A percentile compares a stretch with the other conserved stretches of the same genome.
Evolutionary conservation across 805 yeast genomes (phyloP).

Genomic region (Nakazawaea ernobii): DNA sequence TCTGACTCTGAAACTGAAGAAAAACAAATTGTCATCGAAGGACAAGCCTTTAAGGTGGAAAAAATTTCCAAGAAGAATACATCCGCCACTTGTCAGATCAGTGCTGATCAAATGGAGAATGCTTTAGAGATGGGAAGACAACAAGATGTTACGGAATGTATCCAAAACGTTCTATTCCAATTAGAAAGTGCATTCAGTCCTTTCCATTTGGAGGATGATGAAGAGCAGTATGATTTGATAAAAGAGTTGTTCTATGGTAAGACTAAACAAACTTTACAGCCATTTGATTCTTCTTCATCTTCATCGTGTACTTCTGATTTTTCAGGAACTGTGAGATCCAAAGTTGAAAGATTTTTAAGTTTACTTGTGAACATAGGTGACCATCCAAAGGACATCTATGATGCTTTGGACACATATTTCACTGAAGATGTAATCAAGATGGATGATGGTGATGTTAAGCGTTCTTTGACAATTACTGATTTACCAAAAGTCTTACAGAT

Average conservation of each 20-base stretch:
- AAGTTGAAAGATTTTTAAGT: constrained; percentile 72
- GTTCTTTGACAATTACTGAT: constrained; percentile 63
- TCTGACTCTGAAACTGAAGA: neutral
- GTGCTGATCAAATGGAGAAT: constrained; percentile 63
- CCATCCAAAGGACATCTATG: constrained; percentile 85
- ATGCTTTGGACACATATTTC: constrained; percentile 82
- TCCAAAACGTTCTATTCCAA: constrained; percentile 88
- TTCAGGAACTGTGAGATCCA: constrained; percentile 35
- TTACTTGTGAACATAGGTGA: constrained; percentile 81
- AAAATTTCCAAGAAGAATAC: constrained; percentile 11
- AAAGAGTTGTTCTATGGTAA: constrained; percentile 82
- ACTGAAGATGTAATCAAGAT: constrained; percentile 64
- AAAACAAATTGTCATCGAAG: too few species aligned
- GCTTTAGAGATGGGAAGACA: constrained; percentile 83
- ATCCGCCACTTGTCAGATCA: constrained; percentile 22
- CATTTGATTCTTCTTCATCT: constrained; percentile 30
- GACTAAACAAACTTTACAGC: constrained; percentile 69
- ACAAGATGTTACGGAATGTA: constrained; percentile 97
- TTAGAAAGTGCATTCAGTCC: constrained; percentile 84
- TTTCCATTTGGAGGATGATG: constrained; percentile 53
- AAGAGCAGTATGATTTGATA: constrained; percentile 78
- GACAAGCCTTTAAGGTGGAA: neutral
- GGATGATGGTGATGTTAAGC: constrained; percentile 68
- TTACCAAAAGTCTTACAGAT: constrained; percentile 83
- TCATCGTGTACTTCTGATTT: constrained; percentile 17